Conservation (phyloP, 768 basidiomycete species). For the Mycena rosella region DNA sequence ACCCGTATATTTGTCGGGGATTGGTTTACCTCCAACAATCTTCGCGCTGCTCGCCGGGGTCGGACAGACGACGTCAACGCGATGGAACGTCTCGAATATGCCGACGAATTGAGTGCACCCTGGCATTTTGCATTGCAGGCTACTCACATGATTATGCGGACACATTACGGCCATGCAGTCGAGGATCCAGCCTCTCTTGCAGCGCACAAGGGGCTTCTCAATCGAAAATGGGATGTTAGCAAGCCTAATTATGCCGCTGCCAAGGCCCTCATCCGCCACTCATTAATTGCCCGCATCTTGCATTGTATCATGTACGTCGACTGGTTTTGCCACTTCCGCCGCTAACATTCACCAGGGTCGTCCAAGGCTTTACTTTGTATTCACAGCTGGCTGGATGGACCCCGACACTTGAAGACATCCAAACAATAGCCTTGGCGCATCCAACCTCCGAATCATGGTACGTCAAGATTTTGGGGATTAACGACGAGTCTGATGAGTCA, state of each 20-base stretch:
- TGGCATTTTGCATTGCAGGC: slow-evolving; percentile 36
- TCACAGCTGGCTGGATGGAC: slow-evolving; percentile 20
- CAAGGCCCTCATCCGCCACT: slow-evolving; percentile 38
- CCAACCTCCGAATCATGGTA: slow-evolving; percentile 36
- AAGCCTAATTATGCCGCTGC: slow-evolving; percentile 39
- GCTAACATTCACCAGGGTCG: slow-evolving; percentile 16
- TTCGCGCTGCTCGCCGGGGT: slow-evolving; percentile 22
- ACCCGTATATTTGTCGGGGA: slow-evolving; percentile 33
- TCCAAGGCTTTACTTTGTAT: slow-evolving; percentile 25
- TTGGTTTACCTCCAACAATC: slow-evolving; percentile 34
- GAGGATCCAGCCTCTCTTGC: slow-evolving; percentile 33
- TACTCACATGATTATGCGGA: slow-evolving; percentile 31
- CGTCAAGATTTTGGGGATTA: slow-evolving; percentile 33
- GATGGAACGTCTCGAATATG: slow-evolving; percentile 32
- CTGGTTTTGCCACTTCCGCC: background rate
- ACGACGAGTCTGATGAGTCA: slow-evolving; percentile 14
- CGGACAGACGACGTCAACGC: slow-evolving; percentile 30
- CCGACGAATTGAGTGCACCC: slow-evolving; percentile 24
- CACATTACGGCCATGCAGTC: slow-evolving; percentile 32
- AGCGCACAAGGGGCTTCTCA: slow-evolving; percentile 34
- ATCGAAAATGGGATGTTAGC: too few species aligned
- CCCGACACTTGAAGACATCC: slow-evolving; percentile 19
- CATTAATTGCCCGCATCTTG: slow-evolving; percentile 36
- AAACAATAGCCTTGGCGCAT: slow-evolving; percentile 12
- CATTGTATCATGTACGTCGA: slow-evolving; percentile 34